phyloP scores from a whole-genome alignment of 1,284 basidiomycete genomes.

The Sphagnurus paluster region DNA sequence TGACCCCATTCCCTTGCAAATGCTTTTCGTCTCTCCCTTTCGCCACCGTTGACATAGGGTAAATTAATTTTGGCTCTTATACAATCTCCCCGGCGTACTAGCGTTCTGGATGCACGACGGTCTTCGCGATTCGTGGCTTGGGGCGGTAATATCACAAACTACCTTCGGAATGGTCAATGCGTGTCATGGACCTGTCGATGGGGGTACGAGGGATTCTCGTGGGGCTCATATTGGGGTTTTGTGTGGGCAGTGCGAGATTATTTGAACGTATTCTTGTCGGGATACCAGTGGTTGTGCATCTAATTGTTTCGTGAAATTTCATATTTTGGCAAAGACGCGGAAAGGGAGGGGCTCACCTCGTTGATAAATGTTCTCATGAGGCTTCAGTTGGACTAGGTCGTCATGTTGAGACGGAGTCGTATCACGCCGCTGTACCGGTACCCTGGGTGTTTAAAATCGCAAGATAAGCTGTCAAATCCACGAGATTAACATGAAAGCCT shows the following conservation, averaged over 20 bases:
- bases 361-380: too few species aligned
- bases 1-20: too few species aligned
- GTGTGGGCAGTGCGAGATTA: neutral
- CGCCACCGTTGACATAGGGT: neutral
- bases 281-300: neutral
- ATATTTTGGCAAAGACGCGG: too few species aligned
- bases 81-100: neutral
- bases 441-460: too few species aligned
- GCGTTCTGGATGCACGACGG: neutral
- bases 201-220: neutral
- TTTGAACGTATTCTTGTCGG: neutral
- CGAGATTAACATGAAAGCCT: too few species aligned
- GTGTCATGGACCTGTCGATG: neutral
- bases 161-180: neutral
- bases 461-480: too few species aligned
- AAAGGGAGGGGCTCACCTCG: too few species aligned
- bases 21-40: neutral
- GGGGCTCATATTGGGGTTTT: neutral
- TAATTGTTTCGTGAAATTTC: neutral
- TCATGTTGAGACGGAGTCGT: too few species aligned
- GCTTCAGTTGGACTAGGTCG: too few species aligned
- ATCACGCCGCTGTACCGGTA: too few species aligned
- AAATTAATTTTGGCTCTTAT: neutral
- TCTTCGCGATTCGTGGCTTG: neutral
- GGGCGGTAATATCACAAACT: neutral